phyloP scores from a whole-genome alignment of 2,329 filamentous ascomycete species.

The Fusarium beomiforme region DNA sequence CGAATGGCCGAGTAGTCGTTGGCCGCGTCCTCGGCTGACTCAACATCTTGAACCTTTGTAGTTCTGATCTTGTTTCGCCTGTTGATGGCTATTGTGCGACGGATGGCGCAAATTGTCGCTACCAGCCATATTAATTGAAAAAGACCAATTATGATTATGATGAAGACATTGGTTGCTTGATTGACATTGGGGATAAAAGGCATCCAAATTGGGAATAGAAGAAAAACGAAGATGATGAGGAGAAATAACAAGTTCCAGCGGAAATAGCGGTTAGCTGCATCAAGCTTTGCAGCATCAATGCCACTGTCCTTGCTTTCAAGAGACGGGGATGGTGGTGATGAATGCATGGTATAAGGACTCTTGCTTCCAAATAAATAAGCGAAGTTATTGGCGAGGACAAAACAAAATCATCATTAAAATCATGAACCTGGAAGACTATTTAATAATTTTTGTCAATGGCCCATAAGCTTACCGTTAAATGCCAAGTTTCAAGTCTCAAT shows the following conservation, averaged over 20 bases:
- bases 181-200: constrained; percentile 21
- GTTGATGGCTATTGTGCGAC: constrained; percentile 29
- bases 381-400: not conserved
- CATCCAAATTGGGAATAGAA: constrained; percentile 30
- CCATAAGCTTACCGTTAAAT: no score
- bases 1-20: constrained; percentile 7
- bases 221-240: constrained; percentile 14
- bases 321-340: constrained; percentile 1
- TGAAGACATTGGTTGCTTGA: constrained; percentile 21
- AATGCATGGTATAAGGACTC: constrained; percentile 3
- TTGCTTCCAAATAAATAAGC: not conserved
- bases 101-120: constrained; percentile 28
- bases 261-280: constrained; percentile 28
- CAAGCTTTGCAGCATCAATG: constrained; percentile 17
- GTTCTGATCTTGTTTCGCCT: constrained; percentile 6
- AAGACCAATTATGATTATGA: constrained; percentile 14
- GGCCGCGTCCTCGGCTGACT: not conserved
- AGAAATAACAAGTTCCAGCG: constrained; percentile 29
- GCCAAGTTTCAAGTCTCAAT: not conserved
- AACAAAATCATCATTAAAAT: not conserved
- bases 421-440: not conserved
- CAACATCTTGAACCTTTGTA: constrained; percentile 13
- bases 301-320: constrained; percentile 14
- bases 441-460: not conserved
- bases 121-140: constrained; percentile 30